phyloP scores from a whole-genome alignment of 164 flowering plant species.

The Vitis cinerea region DNA sequence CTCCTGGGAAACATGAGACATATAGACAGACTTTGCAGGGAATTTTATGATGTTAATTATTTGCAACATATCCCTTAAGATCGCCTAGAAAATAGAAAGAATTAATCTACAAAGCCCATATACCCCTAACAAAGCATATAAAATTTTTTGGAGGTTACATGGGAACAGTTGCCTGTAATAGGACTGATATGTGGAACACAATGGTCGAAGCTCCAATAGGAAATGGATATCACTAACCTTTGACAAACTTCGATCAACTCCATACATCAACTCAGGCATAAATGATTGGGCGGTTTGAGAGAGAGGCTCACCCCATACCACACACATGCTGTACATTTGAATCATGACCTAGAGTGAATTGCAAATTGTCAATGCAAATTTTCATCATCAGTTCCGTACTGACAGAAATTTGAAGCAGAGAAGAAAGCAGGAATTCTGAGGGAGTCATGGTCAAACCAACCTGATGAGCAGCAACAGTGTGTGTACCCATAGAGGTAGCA shows the following conservation, averaged over 20 bases:
- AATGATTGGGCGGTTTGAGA: slow-evolving; percentile 98
- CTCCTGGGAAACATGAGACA: no score
- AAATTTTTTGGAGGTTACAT: no score
- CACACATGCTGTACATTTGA: slow-evolving; percentile 68
- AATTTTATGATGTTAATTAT: no score
- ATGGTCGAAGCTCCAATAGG: neutral
- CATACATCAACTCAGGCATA: slow-evolving; percentile 93
- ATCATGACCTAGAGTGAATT: slow-evolving; percentile 65
- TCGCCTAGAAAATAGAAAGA: neutral
- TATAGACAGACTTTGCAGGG: no score
- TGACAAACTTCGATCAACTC: slow-evolving; percentile 55
- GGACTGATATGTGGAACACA: no score
- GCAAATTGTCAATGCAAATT: neutral
- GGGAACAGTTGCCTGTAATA: no score
- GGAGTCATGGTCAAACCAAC: slow-evolving; percentile 25
- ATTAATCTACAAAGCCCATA: neutral
- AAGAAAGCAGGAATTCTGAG: neutral
- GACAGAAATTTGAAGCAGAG: neutral
- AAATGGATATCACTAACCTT: slow-evolving; percentile 51
- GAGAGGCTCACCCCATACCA: slow-evolving; percentile 94
- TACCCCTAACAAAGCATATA: no score
- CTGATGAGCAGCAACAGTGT: slow-evolving; percentile 79
- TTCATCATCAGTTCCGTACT: neutral
- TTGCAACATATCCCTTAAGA: no score
- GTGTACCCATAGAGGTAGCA: slow-evolving; percentile 86